Base-by-base conservation (phyloP, 2,329 filamentous ascomycete species). In the Sclerotiophoma versabilis region DNA sequence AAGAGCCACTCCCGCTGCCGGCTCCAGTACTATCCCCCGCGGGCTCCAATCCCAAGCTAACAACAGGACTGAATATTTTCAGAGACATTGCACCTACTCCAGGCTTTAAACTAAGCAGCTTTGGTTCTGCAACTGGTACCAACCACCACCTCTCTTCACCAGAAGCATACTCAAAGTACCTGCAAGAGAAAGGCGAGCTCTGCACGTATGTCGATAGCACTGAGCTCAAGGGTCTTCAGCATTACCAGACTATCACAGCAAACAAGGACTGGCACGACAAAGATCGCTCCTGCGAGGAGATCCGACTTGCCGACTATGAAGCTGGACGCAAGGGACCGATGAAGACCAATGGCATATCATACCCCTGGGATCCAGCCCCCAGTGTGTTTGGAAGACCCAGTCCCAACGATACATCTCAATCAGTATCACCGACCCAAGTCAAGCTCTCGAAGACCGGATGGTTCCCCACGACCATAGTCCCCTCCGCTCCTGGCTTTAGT, bases 281-380 rank as follows among this genome's bases (percentile, higher is more conserved):
- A 9, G 54, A 60, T 17, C 36, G 49, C 7, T 67, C 63, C 1
- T 58, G 63, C 14, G 64, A 67, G 29, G 61, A 67, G 43, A 48
- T 65, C 10, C 34, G 59, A 19, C 15, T 61, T 2, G 39, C 41
- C 6, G 64, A 67, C 29, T 51, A 54, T 9, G 11, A 41, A 2
- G 55, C 47, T 41, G 50, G 50, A 32, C 55, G 49, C 2, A 54
- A 37, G 10, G 36, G 34, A 27, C 23, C 39, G 7, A 46, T 30
- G 37, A 49, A 48, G 22, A 11, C 20, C 4, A 44, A 38, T 8
- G 37, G 14, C 1, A 19, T 48, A 5, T 47, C 19, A 2, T 51
- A 41, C 26, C 33, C 37, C 15, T 39, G 37, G 47, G 41, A 46
- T 4, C 14, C 33, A 2, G 33, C 33, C 15, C 5, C 30, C 8